Evolutionary conservation across 2,329 filamentous ascomycete species (phyloP).

Genomic region (Esteya vermicola): DNA sequence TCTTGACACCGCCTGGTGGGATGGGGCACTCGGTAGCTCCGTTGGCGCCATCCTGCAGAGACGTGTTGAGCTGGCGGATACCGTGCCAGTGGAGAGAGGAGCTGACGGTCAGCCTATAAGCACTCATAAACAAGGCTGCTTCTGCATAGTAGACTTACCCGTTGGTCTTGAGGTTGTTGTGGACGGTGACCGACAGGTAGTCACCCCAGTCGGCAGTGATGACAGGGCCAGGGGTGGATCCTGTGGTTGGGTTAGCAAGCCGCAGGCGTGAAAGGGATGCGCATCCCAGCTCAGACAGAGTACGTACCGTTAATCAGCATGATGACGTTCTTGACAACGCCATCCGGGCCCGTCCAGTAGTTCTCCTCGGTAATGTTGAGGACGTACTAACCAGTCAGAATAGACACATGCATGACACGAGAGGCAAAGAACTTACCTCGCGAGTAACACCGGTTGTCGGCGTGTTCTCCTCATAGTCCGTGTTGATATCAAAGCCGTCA

Average conservation of each 20-base stretch:
- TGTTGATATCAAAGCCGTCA: constrained; percentile 7
- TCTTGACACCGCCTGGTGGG: constrained; percentile 25
- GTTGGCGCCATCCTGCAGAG: constrained; percentile 19
- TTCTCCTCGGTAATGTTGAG: constrained; percentile 6
- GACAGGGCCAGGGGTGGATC: constrained; percentile 7
- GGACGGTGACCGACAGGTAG: constrained; percentile 7
- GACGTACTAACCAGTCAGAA: constrained; percentile 6
- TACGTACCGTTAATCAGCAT: constrained; percentile 12
- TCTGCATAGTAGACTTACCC: constrained; percentile 5
- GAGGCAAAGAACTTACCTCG: not conserved
- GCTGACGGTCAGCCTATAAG: too few species aligned
- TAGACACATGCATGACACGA: not conserved
- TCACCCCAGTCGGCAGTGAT: constrained; percentile 12
- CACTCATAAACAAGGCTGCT: not conserved
- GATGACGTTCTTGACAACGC: constrained; percentile 4
- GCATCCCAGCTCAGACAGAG: too few species aligned
- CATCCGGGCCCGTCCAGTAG: constrained; percentile 11
- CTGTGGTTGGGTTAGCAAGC: not conserved
- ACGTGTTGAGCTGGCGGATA: constrained; percentile 16
- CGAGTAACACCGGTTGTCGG: constrained; percentile 8
- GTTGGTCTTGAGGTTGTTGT: constrained; percentile 10
- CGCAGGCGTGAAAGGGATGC: not conserved
- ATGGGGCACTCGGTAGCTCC: constrained; percentile 37
- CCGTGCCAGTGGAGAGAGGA: constrained; percentile 23
- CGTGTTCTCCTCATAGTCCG: constrained; percentile 9